phyloP scores from a whole-genome alignment of 2,329 filamentous ascomycete genomes.

The Keithomyces neogunnii region DNA sequence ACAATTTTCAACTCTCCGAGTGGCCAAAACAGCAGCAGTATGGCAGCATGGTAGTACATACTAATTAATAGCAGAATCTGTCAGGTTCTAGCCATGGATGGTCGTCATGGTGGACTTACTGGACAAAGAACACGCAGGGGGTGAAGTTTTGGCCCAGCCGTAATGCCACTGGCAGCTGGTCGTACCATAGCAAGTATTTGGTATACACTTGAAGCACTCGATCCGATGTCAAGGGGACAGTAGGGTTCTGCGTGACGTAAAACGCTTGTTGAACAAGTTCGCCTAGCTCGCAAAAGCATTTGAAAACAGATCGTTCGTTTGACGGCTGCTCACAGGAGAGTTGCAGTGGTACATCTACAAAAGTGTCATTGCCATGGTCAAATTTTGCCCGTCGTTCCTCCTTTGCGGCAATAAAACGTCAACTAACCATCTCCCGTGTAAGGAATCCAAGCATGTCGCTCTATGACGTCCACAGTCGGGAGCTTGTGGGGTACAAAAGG shows the following conservation, averaged over 20 bases:
- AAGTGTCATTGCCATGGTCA: background rate
- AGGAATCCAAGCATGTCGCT: slow-evolving; percentile 48
- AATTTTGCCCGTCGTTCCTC: background rate
- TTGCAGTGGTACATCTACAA: slow-evolving; percentile 38
- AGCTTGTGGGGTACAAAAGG: slow-evolving; percentile 48
- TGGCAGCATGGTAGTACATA: slow-evolving; percentile 62
- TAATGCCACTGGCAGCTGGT: slow-evolving; percentile 53
- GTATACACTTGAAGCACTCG: slow-evolving; percentile 56
- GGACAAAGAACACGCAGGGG: slow-evolving; percentile 63
- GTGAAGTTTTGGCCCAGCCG: slow-evolving; percentile 59
- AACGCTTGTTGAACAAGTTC: slow-evolving; percentile 64
- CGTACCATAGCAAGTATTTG: slow-evolving; percentile 64
- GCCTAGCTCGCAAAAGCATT: slow-evolving; percentile 60
- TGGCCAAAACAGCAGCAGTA: slow-evolving; percentile 61
- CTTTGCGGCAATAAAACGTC: no score
- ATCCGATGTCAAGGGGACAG: slow-evolving; percentile 51
- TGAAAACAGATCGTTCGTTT: slow-evolving; percentile 60
- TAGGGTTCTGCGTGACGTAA: slow-evolving; percentile 61
- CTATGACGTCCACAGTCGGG: slow-evolving; percentile 49
- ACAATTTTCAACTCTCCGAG: slow-evolving; percentile 56
- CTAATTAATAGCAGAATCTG: slow-evolving; percentile 22
- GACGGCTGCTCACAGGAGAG: slow-evolving; percentile 50
- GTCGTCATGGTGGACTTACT: slow-evolving; percentile 42
- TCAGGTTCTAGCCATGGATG: slow-evolving; percentile 5
- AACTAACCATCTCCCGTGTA: slow-evolving; percentile 47